A percentile compares a stretch with the other conserved stretches of the same genome.
These are phyloP conservation scores for Leucosporidium yakuticum DNA, from an alignment of 768 basidiomycete genomes.

Conservation along the genomic window DNA sequence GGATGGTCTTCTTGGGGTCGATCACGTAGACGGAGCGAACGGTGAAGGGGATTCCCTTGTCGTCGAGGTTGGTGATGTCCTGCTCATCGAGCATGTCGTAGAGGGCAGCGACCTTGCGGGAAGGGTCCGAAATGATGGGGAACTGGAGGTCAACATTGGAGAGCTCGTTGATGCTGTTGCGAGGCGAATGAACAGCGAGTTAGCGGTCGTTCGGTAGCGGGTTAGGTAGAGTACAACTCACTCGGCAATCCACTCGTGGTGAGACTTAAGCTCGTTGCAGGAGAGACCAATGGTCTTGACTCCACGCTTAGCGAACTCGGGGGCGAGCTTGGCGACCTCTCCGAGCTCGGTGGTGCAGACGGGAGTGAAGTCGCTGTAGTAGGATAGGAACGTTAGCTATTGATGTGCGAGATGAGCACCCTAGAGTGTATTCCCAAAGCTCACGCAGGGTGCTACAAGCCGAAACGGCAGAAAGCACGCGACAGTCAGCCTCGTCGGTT, in stretches of 20 bases:
- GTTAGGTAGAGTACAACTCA: neutral
- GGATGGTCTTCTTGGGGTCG: slow-evolving; percentile 92
- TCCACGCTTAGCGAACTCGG: slow-evolving; percentile 76
- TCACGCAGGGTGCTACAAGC: too few relatives aligned
- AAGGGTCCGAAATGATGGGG: slow-evolving; percentile 93
- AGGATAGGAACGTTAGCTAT: slow-evolving; percentile 62
- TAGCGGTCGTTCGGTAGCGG: neutral
- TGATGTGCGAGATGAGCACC: too few relatives aligned
- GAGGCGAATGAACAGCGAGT: neutral
- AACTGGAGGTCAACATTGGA: slow-evolving; percentile 73
- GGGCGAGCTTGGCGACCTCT: slow-evolving; percentile 79
- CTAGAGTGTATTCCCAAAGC: too few relatives aligned
- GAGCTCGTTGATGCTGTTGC: slow-evolving; percentile 49
- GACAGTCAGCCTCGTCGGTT: too few relatives aligned
- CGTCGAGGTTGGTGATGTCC: slow-evolving; percentile 69
- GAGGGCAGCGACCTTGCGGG: slow-evolving; percentile 51
- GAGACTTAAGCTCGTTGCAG: slow-evolving; percentile 78
- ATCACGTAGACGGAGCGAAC: slow-evolving; percentile 97
- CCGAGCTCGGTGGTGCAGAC: slow-evolving; percentile 95
- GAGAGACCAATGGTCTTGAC: slow-evolving; percentile 74
- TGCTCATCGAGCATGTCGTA: slow-evolving; percentile 74
- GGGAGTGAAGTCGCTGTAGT: slow-evolving; percentile 55
- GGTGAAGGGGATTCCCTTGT: slow-evolving; percentile 88
- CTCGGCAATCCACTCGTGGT: slow-evolving; percentile 81
- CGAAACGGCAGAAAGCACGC: too few relatives aligned